Percentiles rank a stretch among this genome's conserved stretches.
Conservation (phyloP, 192 early-diverging fungal species). For the Allomyces macrogynus region DNA sequence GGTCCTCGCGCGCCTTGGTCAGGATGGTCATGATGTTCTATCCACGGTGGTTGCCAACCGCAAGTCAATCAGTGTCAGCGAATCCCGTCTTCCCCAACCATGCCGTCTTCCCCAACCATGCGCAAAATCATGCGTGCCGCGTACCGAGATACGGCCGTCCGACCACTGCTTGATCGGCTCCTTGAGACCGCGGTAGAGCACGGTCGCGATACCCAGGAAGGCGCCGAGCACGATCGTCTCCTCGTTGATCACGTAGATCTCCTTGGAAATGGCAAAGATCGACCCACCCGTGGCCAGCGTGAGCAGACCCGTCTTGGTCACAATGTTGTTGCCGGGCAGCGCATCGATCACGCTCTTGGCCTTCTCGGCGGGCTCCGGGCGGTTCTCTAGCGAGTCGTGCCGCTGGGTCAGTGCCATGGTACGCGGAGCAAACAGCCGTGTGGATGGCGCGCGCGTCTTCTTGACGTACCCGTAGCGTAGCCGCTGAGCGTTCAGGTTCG, state of each 20-base stretch:
- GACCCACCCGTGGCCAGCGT: constrained; percentile 63
- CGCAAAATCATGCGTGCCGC: no score
- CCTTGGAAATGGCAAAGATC: constrained; percentile 82
- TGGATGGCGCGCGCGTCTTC: no score
- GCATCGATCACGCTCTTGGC: constrained; percentile 79
- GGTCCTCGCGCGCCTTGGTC: constrained; percentile 64
- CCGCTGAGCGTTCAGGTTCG: no score
- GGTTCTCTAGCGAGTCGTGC: constrained; percentile 7
- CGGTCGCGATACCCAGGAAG: constrained; percentile 55
- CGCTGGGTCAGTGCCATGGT: no score
- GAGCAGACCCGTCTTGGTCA: constrained; percentile 75
- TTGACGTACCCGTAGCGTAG: no score
- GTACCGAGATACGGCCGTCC: constrained; percentile 26
- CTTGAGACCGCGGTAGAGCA: constrained; percentile 57
- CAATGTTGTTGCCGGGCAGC: constrained; percentile 71
- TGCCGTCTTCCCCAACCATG: no score
- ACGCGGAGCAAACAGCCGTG: no score
- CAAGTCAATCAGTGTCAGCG: no score
- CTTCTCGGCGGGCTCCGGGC: constrained; percentile 53
- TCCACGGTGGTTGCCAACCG: neutral
- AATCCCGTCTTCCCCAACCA: no score
- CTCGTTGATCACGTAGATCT: constrained; percentile 91
- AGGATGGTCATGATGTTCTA: constrained; percentile 67
- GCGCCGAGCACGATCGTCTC: constrained; percentile 68
- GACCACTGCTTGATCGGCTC: constrained; percentile 68